Evolutionary conservation across 768 basidiomycete species (phyloP).

Genomic region (Royoungia palumana): DNA sequence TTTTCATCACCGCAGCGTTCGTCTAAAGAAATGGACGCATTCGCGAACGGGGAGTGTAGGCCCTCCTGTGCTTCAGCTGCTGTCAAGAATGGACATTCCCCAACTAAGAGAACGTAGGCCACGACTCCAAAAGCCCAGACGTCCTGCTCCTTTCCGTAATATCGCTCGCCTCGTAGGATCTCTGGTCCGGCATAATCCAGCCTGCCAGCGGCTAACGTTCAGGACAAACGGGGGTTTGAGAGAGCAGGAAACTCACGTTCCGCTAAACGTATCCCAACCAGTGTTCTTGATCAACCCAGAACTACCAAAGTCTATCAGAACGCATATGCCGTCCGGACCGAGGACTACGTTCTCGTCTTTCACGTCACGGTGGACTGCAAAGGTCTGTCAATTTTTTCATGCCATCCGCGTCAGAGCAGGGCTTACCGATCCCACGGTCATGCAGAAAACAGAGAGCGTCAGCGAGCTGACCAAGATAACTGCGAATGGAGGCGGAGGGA

Average conservation of each 20-base stretch:
- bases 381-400: slow-evolving; percentile 10
- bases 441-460: slow-evolving; percentile 91
- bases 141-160: slow-evolving; percentile 95
- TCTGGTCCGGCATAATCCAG: slow-evolving; percentile 96
- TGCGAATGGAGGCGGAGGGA: slow-evolving; percentile 66
- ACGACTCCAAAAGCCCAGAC: slow-evolving; percentile 99
- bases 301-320: slow-evolving; percentile 97
- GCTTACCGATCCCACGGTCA: slow-evolving; percentile 82
- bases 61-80: slow-evolving; percentile 90
- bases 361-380: slow-evolving; percentile 88
- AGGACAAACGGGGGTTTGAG: slow-evolving; percentile 1
- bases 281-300: slow-evolving; percentile 79
- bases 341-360: slow-evolving; percentile 97
- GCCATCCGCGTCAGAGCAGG: not conserved
- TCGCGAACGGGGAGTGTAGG: slow-evolving; percentile 69
- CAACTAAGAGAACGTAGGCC: slow-evolving; percentile 88
- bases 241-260: slow-evolving; percentile 62
- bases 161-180: slow-evolving; percentile 91
- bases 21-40: slow-evolving; percentile 71
- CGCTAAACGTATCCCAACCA: slow-evolving; percentile 91
- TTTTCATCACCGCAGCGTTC: slow-evolving; percentile 76
- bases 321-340: slow-evolving; percentile 74
- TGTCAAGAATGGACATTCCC: slow-evolving; percentile 90
- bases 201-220: slow-evolving; percentile 27
- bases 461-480: slow-evolving; percentile 89